Percentiles rank a stretch among this genome's conserved stretches.
phyloP scores from a whole-genome alignment of 2,329 filamentous ascomycete genomes.

The Phialophora macrospora region DNA sequence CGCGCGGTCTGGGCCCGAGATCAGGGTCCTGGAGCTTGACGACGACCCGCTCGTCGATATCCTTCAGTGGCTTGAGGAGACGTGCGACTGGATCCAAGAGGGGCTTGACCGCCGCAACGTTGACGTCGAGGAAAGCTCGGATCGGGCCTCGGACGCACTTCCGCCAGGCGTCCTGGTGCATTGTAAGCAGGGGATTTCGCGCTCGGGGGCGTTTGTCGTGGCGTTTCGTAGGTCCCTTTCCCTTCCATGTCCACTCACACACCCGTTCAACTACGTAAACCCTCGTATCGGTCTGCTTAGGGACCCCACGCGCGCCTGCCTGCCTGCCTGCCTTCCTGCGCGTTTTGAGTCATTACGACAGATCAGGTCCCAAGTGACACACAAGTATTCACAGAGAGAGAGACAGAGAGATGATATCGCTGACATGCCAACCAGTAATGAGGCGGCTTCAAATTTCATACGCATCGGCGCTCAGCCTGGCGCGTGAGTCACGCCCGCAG shows the following conservation, averaged over 20 bases:
- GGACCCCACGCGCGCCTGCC: too few relatives aligned
- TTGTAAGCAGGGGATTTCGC: conserved; percentile 39
- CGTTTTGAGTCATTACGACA: too few relatives aligned
- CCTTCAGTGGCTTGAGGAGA: conserved; percentile 30
- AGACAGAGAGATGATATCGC: not conserved
- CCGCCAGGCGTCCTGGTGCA: conserved; percentile 35
- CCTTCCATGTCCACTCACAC: not conserved
- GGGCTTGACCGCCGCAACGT: not conserved
- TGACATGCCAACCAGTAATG: conserved; percentile 32
- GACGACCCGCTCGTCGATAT: conserved; percentile 39
- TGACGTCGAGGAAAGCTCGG: not conserved
- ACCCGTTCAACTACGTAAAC: too few relatives aligned
- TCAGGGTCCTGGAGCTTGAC: conserved; percentile 36
- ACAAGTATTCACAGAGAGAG: not conserved
- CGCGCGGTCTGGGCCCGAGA: conserved; percentile 2
- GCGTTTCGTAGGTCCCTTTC: conserved; percentile 36
- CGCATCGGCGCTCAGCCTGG: conserved; percentile 32
- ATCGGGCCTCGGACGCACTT: not conserved
- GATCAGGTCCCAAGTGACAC: too few relatives aligned
- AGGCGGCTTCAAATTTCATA: conserved; percentile 30
- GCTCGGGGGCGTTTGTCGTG: conserved; percentile 36
- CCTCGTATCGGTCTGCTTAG: too few relatives aligned
- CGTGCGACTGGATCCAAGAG: conserved; percentile 38
- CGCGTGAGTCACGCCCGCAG: conserved; percentile 31
- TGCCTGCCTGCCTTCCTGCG: too few relatives aligned